Base-by-base conservation (phyloP, 2,329 filamentous ascomycete genomes). In the Trichoderma arundinaceum region DNA sequence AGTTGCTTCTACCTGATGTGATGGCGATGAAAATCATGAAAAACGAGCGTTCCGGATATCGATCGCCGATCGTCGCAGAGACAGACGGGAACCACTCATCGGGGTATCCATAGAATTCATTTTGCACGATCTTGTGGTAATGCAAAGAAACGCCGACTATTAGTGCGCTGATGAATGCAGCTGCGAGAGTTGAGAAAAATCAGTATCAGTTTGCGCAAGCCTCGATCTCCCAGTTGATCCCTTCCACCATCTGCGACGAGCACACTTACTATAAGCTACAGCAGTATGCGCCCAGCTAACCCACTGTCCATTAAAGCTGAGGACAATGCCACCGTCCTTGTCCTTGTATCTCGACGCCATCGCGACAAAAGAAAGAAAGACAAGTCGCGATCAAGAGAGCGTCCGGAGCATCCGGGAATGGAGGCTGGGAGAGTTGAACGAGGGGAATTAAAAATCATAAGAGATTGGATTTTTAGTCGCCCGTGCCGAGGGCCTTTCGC, bases 1-100 rank as follows among this genome's bases (percentile, higher is more conserved):
- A 38, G 49, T n/a, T 39, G 52, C 51, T 33, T 82, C 60, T 84
- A 89, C 91, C 92, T 51, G 95, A 97, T 39, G 94, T 97, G 68
- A 99, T 89, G 67, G 94, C 94, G 76, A 99, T 99, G 77, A 98
- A 97, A 71, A 99, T 79, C 87, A 96, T 94, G 78, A 99, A 99
- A 73, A 98, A 90, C 15, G 95, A 96, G 67, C 95, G 90, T 80
- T 99, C 95, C 61, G 95, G 95, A 74, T 97, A 98, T 70, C 94
- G 89, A 78, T 99, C 95, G 76, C 95, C 95, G 80, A 99, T 99
- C 41, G 95, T 98, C 46, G 95, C 90, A 35, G 94, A 97, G 22
- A 97, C 94, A 49, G 94, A 97, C 66, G 94, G 94, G 74, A 97
- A 97, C 94, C 94, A 97, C 83, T 97, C 94, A 71, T 96, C 84